Evolutionary conservation across 2,329 filamentous ascomycete species (phyloP), one percentile per base, ranked within the genome.

Genomic region (Beauveria sp.): DNA sequence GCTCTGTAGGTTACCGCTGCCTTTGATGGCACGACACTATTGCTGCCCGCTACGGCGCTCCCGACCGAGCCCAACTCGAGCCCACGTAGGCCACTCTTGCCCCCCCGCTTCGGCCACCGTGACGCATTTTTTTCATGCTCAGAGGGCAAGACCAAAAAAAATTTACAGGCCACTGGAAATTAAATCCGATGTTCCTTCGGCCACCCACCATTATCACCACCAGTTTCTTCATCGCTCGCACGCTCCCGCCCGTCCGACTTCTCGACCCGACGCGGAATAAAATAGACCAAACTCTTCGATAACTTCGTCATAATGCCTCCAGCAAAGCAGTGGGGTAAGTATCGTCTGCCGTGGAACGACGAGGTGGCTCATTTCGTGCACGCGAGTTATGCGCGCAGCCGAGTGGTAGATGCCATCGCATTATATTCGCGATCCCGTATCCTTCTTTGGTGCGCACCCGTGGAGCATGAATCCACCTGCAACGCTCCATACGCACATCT

Each of bases 321-420:
- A 63, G 73, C 71, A 67, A 75, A 77, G 66, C 67, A 73, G 70
- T 78, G 76, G 76, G 76, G 76, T 78, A 74, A 72, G 76, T 73
- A 34, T 59, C 53, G 49, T 49, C 49, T 51, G 51, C 57, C 61
- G 40, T 49, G 20, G 46, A 55, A 48, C 59, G 38, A 34, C 38
- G 12, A 28, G 24, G 18, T 48, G 53, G n/a, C 26, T 24, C 20
- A 38, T 52, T 52, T 18, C 42, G 31, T 14, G 26, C 20, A 34
- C 61, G 43, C 53, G 7, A 42, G 20, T 24, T 42, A 40, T 58
- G 55, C 48, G 40, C 54, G 43, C 42, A 62, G 40, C n/a, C 50
- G 24, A 43, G 49, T 46, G 54, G 26, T 22, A 46, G 34, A 60
- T 8, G 42, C 26, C 14, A 54, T 49, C 28, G 43, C 54, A 52